Base-by-base conservation (phyloP, 257 asterid genomes). In the Solanum pinnatisectum region DNA sequence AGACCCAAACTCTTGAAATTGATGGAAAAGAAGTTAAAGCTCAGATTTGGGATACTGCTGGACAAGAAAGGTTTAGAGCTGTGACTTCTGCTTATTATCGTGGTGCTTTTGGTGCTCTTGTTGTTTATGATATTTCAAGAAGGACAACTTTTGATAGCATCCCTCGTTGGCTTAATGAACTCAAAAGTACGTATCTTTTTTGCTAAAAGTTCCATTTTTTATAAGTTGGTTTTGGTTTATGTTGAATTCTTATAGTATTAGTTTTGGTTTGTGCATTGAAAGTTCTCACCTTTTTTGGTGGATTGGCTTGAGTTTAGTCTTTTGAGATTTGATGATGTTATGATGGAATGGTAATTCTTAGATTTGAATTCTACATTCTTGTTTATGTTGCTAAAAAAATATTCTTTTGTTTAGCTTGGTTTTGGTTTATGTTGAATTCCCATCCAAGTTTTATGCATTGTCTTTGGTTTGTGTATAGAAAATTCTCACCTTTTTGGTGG, bases 41-140 rank as follows among this genome's bases (percentile, higher is more conserved):
- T 87, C 97, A 93, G 96, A 94, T 94, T 92, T 94, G 97, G 97
- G 97, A 94, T 88, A 93, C 97, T 85, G 97, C 97, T 86, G 96
- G 97, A 8, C 97, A 94, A 52, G 97, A 94, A 91, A 90, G 96
- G 5, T 94, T 94, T 90, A 93, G 97, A 63, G 97, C 97, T 85
- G 97, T 94, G 89, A 94, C 98, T 36, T 94, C 98, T 89, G 98
- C 98, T 89, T 94, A 94, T 86, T 94, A 94, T 89, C 94, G 98
- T 42, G 98, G 98, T 33, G 95, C 98, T 63, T 92, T 94, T 68
- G 97, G 96, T 87, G 97, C 96, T 3, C 94, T 94, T 39, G 90
- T 94, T 86, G 97, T 94, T 84, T 94, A 94, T 87, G 97, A 94
- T 91, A 94, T 94, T 63, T 87, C 87, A 70, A 86, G 96, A 32